Base-by-base conservation (phyloP, 768 basidiomycete species). In the Suillus paluster region DNA sequence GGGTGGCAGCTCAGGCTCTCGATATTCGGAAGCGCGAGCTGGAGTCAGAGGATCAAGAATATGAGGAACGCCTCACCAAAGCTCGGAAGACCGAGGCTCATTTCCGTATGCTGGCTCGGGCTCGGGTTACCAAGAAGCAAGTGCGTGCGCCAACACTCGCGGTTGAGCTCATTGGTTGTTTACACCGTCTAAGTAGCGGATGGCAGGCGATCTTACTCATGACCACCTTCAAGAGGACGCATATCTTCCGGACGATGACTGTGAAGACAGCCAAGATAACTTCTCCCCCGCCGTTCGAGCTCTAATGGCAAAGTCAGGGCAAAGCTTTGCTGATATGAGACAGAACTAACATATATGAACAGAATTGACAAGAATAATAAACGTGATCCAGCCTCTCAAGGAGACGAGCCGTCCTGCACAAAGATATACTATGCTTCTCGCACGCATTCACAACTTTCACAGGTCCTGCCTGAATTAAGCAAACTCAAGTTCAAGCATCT, bases 351-450 rank as follows among this genome's bases (percentile, higher is more conserved):
- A 45, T 25, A 50, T 11, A 27, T 42, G 61, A 57, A 34, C 46
- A 71, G 74, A 62, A 59, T 75, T 2, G 53, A 63, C 36, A 66
- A 48, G 1, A 38, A 62, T 1, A 30, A 7, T 36, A 64, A 66
- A 25, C 50, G 25, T 33, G 53, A 58, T 54, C 50, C 68, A 44
- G 56, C 63, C 64, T 34, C 52, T 25, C 60, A 67, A 34, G 78
- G 78, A 21, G 66, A 69, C 49, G 88, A 88, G 61, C 81, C 82
- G 17, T 81, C 83, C 5, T 91, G 90, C 69, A 90, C 86, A 41
- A 92, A 94, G 80, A 89, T 99, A 63, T 97, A 87, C 73, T 97
- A 96, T 70, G 92, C 96, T 0, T 99, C 97, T 0, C 83, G 97
- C 36, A 99, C 97, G 1, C 97, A 99, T 75, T 96, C 96, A 2